Evolutionary conservation across 352 stramenopile species (phyloP), one percentile per base, ranked within the genome.

Genomic region (Pythium guiyangense): DNA sequence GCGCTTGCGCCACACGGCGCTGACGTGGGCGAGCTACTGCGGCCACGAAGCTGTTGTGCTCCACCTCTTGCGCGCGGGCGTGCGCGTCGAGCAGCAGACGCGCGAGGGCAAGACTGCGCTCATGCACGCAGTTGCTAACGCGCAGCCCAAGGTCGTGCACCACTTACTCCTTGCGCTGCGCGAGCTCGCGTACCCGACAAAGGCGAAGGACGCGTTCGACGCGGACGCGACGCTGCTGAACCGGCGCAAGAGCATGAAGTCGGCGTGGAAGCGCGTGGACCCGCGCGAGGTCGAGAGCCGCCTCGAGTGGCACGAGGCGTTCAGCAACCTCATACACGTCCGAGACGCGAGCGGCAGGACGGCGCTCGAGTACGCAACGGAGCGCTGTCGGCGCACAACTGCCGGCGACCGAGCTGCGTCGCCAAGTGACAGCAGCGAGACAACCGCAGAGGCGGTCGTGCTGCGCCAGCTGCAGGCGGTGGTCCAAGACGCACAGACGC

Each of bases 21-120:
- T 91, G 63, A 91, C 80, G 9, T 91, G 83, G 83, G 83, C 83
- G 18, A 76, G 71, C 18, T 90, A 82, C 55, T 90, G 79, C 46
- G 83, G 83, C 4, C 80, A 93, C 47, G 82, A 91, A 48, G 58
- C 64, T 2, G 70, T 88, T 3, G 67, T 76, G 25, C 65, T 91
- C 14, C 52, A 70, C 4, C 60, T 93, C 1, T 62, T 93, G 27
- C 77, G 74, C 0, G 9, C 70, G 42, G 54, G 62, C 1, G 73
- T 79, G 9, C 37, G 73, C 29, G 46, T 83, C 4, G 40, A 70
- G 22, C 66, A 75, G 25, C 63, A 59, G 22, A 91, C 83, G 1
- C 55, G 63, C 0, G 83, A 91, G 35, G 71, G 77, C 6, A 87
- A 84, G 60, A 90, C 80, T 0, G 79, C 83, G 2, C 54, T 93